Conservation (phyloP, 805 yeast genomes). For the Debaryomyces hansenii region DNA sequence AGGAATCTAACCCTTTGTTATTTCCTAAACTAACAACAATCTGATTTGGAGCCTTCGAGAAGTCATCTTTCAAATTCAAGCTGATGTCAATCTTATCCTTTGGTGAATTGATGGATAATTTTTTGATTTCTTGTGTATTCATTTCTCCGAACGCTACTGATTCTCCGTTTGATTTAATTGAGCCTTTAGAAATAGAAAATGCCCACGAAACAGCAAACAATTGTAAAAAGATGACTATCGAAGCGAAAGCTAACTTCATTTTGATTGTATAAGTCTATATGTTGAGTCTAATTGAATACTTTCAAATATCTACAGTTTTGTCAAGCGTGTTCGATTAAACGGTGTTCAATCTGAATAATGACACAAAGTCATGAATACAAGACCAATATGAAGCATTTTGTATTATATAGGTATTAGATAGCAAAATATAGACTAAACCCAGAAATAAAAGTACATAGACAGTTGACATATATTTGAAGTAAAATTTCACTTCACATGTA, state of each 20-base stretch:
- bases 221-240: conserved; percentile 15
- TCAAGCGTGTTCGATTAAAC: background rate
- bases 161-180: conserved; percentile 24
- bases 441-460: too few species aligned
- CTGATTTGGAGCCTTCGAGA: conserved; percentile 33
- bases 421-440: too few species aligned
- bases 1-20: conserved; percentile 29
- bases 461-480: too few species aligned
- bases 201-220: conserved; percentile 24
- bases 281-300: background rate
- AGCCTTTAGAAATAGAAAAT: conserved; percentile 28
- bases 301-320: background rate
- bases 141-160: conserved; percentile 29
- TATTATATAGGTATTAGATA: too few species aligned
- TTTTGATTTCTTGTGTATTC: conserved; percentile 29
- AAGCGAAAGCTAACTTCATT: conserved; percentile 17
- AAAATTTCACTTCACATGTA: too few species aligned
- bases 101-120: conserved; percentile 27
- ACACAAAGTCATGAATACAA: background rate
- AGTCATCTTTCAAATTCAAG: conserved; percentile 21
- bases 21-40: conserved; percentile 28
- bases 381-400: background rate
- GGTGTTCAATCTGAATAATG: background rate
- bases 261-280: background rate
- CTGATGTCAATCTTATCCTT: conserved; percentile 31